Evolutionary conservation across 2,329 filamentous ascomycete genomes (phyloP).

Genomic region (Phialophora expanda): DNA sequence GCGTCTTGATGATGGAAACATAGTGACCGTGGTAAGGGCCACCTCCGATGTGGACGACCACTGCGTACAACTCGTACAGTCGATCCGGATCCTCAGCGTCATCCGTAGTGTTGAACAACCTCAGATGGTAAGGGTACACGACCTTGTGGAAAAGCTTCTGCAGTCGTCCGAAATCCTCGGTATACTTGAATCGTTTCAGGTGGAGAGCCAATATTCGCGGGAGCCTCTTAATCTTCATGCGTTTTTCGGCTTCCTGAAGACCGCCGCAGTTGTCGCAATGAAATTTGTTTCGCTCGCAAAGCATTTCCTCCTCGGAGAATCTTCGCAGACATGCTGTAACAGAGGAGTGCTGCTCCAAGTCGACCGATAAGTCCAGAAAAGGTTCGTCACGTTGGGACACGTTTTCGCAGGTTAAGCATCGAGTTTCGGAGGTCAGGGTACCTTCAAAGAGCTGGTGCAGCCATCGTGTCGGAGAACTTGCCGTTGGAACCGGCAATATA

Average conservation of each 20-base stretch:
- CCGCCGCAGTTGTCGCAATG: slow-evolving; percentile 98
- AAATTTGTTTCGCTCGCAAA: slow-evolving; percentile 98
- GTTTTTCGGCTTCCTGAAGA: slow-evolving; percentile 94
- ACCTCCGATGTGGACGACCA: slow-evolving; percentile 95
- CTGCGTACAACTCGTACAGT: slow-evolving; percentile 93
- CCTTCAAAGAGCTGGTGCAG: slow-evolving; percentile 98
- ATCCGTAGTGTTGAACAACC: slow-evolving; percentile 96
- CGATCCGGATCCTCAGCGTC: slow-evolving; percentile 92
- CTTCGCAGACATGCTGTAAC: slow-evolving; percentile 94
- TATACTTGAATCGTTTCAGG: slow-evolving; percentile 97
- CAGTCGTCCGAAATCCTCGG: slow-evolving; percentile 87
- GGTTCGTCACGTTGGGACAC: slow-evolving; percentile 93
- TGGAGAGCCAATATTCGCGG: slow-evolving; percentile 91
- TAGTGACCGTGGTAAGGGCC: slow-evolving; percentile 98
- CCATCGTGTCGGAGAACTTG: slow-evolving; percentile 77
- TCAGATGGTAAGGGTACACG: slow-evolving; percentile 94
- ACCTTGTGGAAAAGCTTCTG: slow-evolving; percentile 97
- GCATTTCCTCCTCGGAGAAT: slow-evolving; percentile 97
- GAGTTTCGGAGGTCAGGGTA: slow-evolving; percentile 90
- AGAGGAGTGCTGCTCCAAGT: slow-evolving; percentile 91
- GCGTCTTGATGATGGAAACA: slow-evolving; percentile 95
- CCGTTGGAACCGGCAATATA: slow-evolving; percentile 46
- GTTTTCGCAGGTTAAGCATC: slow-evolving; percentile 94
- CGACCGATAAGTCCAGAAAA: slow-evolving; percentile 93
- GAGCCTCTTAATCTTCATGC: slow-evolving; percentile 97